These are phyloP conservation scores for Paratinospora sagittata DNA, from an alignment of 164 flowering plant genomes.

Conservation along the genomic window DNA sequence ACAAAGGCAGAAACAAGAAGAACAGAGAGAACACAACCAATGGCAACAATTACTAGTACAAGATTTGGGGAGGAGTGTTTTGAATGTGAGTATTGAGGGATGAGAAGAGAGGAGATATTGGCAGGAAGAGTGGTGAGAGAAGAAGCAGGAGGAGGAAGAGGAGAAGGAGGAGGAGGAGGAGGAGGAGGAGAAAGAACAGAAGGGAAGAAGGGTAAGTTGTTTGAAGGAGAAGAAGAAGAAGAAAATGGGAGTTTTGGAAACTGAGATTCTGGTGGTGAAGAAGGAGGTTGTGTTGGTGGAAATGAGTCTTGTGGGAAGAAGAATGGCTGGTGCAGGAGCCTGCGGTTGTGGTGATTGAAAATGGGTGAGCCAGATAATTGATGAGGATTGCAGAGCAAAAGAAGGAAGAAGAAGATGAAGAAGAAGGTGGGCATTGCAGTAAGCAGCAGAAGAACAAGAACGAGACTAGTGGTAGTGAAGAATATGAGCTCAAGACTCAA, in stretches of 20 bases:
- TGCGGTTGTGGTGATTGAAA: neutral
- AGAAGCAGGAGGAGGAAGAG: too few relatives aligned
- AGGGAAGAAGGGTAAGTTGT: constrained; percentile 1
- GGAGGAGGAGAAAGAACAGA: neutral
- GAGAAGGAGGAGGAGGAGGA: neutral
- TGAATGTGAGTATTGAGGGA: neutral
- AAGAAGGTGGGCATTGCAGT: neutral
- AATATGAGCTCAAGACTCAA: neutral
- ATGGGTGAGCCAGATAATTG: neutral
- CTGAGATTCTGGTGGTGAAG: neutral
- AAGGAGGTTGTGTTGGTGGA: neutral
- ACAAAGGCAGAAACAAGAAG: too few relatives aligned
- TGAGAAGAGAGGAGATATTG: neutral
- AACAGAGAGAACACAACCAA: neutral
- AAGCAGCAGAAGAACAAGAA: neutral
- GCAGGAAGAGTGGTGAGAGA: neutral
- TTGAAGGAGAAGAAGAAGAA: too few relatives aligned
- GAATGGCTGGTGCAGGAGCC: neutral
- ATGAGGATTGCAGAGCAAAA: neutral
- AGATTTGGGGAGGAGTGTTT: neutral
- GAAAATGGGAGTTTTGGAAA: neutral
- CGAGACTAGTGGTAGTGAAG: neutral
- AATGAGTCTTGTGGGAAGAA: too few relatives aligned
- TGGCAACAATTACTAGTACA: neutral
- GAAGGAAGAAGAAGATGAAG: neutral